Percentiles rank a stretch among this genome's conserved stretches.
phyloP scores from a whole-genome alignment of 2,329 filamentous ascomycete genomes.

The Scleromitrula shiraiana region DNA sequence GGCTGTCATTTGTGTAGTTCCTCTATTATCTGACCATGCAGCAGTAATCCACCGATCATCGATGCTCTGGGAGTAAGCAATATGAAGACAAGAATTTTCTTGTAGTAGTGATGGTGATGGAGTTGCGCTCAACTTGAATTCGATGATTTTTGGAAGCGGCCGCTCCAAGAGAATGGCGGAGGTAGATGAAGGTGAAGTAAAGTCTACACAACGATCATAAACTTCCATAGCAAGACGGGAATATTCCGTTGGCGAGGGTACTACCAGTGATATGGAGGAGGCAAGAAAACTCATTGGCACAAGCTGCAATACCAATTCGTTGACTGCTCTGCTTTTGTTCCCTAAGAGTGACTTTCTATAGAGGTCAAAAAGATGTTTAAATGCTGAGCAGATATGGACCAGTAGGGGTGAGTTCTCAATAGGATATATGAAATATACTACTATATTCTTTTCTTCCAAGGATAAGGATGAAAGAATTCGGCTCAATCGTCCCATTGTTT shows the following conservation, averaged over 20 bases:
- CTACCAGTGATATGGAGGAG: slow-evolving; percentile 51
- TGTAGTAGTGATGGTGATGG: slow-evolving; percentile 67
- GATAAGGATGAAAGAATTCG: slow-evolving; percentile 27
- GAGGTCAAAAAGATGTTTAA: slow-evolving; percentile 62
- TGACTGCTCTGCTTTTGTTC: slow-evolving; percentile 39
- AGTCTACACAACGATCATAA: slow-evolving; percentile 65
- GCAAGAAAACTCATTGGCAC: slow-evolving; percentile 62
- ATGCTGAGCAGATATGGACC: slow-evolving; percentile 64
- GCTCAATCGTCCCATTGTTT: slow-evolving; percentile 23
- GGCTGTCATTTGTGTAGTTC: slow-evolving; percentile 62
- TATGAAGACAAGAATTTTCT: slow-evolving; percentile 72
- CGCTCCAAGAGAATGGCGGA: slow-evolving; percentile 68
- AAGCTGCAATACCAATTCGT: slow-evolving; percentile 71
- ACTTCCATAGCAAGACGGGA: slow-evolving; percentile 61
- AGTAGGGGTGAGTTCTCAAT: slow-evolving; percentile 53
- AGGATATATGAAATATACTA: slow-evolving; percentile 70
- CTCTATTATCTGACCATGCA: slow-evolving; percentile 73
- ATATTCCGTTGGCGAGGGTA: slow-evolving; percentile 54
- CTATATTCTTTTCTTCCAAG: slow-evolving; percentile 47
- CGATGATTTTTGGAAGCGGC: slow-evolving; percentile 59
- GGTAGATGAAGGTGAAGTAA: slow-evolving; percentile 49
- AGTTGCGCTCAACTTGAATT: slow-evolving; percentile 62
- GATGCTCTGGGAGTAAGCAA: slow-evolving; percentile 68
- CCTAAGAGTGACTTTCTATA: slow-evolving; percentile 46
- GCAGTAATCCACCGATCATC: slow-evolving; percentile 73